These are phyloP conservation scores for Clathrospora elynae DNA, from an alignment of 2,329 filamentous ascomycete genomes.

Conservation along the genomic window DNA sequence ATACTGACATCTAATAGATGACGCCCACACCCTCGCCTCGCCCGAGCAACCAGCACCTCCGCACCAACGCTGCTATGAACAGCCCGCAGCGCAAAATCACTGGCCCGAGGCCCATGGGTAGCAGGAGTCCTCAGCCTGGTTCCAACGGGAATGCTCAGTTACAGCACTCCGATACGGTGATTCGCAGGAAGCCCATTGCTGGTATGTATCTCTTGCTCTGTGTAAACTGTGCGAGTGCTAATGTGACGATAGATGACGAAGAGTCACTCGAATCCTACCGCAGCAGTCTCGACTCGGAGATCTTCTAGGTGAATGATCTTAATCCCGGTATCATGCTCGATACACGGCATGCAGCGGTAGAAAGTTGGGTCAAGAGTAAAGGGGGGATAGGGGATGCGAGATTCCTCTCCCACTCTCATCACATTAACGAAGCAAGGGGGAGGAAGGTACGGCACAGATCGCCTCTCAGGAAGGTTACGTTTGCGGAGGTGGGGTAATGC, in stretches of 20 bases:
- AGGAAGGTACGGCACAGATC: slow-evolving; percentile 1
- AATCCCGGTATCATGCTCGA: slow-evolving; percentile 2
- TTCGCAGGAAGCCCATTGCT: slow-evolving; percentile 45
- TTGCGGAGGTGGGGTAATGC: slow-evolving; percentile 8
- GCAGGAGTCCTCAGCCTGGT: slow-evolving; percentile 47
- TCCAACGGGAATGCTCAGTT: slow-evolving; percentile 27
- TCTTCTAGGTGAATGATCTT: slow-evolving; percentile 32
- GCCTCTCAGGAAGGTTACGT: slow-evolving; percentile 7
- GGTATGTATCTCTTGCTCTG: slow-evolving; percentile 30
- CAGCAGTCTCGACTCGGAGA: slow-evolving; percentile 46
- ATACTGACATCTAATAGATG: slow-evolving; percentile 30
- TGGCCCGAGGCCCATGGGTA: slow-evolving; percentile 56
- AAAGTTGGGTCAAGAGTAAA: slow-evolving; percentile 4
- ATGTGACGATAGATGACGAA: slow-evolving; percentile 27
- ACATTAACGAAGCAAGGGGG: no score
- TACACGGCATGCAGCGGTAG: background rate
- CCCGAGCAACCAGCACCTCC: slow-evolving; percentile 35
- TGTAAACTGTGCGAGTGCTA: no score
- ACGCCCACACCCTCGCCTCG: slow-evolving; percentile 42
- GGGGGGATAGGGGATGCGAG: slow-evolving; percentile 1
- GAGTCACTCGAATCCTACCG: slow-evolving; percentile 43
- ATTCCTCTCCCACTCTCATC: slow-evolving; percentile 1
- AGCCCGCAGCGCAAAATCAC: slow-evolving; percentile 53
- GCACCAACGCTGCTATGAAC: slow-evolving; percentile 27
- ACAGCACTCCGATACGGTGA: slow-evolving; percentile 42